These are phyloP conservation scores for Micractinium sp. DNA, from an alignment of 139 green algal genomes.

Conservation along the genomic window DNA sequence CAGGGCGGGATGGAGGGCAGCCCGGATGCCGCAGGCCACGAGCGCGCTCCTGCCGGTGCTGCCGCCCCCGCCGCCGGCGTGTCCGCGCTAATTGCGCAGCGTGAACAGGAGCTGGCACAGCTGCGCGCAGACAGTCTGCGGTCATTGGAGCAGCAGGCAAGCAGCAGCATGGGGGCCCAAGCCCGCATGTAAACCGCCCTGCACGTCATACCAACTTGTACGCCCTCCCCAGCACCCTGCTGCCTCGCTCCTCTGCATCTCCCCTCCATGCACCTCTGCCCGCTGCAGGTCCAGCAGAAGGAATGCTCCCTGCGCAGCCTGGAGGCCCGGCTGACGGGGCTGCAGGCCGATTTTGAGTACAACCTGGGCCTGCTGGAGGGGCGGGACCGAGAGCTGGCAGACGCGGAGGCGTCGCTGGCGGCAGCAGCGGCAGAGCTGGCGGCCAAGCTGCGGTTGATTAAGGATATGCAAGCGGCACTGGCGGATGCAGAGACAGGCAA, in stretches of 20 bases:
- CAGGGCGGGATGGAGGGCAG: neutral
- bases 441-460: constrained; percentile 2
- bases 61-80: neutral
- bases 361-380: constrained; percentile 44
- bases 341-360: constrained; percentile 46
- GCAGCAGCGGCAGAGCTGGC: neutral
- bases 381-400: constrained; percentile 41
- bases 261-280: neutral
- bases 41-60: neutral
- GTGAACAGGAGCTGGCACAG: constrained; percentile 24
- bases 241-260: neutral
- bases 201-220: too few relatives aligned
- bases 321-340: neutral
- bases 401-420: constrained; percentile 10
- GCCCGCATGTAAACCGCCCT: too few relatives aligned
- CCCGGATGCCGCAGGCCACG: neutral
- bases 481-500: constrained; percentile 40
- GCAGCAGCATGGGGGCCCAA: neutral
- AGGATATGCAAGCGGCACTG: constrained; percentile 42
- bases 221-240: neutral
- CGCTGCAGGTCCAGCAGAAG: constrained; percentile 6
- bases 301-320: neutral
- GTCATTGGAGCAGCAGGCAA: constrained; percentile 21
- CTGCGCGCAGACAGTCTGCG: neutral
- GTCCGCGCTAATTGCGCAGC: constrained; percentile 17